Evolutionary conservation across 2,329 filamentous ascomycete genomes (phyloP).

Genomic region (Penicillium verrucosum): DNA sequence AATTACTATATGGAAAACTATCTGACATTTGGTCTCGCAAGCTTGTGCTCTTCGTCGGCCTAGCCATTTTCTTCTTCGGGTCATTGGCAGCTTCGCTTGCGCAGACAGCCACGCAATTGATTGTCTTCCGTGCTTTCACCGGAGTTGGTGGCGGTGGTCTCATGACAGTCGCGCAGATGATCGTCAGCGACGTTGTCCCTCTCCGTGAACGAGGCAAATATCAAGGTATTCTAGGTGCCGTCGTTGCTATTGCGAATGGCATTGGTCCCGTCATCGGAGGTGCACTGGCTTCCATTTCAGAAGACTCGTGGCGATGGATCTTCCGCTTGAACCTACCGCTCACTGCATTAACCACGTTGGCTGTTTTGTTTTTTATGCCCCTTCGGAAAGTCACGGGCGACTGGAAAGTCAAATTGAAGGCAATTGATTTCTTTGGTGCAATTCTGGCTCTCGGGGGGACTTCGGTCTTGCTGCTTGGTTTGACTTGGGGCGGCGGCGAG

Average conservation of each 20-base stretch:
- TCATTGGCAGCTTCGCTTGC: constrained; percentile 60
- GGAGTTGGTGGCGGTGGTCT: constrained; percentile 62
- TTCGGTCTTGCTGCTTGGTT: constrained; percentile 47
- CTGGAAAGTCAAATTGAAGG: constrained; percentile 51
- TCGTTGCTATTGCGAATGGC: constrained; percentile 54
- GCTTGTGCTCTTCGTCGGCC: constrained; percentile 52
- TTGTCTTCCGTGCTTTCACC: constrained; percentile 58
- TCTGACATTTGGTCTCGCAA: constrained; percentile 62
- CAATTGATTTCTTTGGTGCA: constrained; percentile 52
- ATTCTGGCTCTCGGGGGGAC: constrained; percentile 47
- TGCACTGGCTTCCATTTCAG: constrained; percentile 46
- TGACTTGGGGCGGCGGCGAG: constrained; percentile 60
- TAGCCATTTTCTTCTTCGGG: constrained; percentile 54
- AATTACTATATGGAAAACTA: constrained; percentile 61
- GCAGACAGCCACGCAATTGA: constrained; percentile 55
- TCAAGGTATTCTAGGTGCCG: constrained; percentile 55
- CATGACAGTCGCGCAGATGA: constrained; percentile 57
- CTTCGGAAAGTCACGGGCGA: constrained; percentile 53
- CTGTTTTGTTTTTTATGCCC: constrained; percentile 56
- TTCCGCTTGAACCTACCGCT: constrained; percentile 55
- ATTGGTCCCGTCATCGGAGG: constrained; percentile 56
- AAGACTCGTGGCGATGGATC: constrained; percentile 53
- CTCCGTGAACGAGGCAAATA: constrained; percentile 58
- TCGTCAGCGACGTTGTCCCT: constrained; percentile 59
- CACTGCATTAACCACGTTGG: constrained; percentile 47